phyloP scores from a whole-genome alignment of 2,329 filamentous ascomycete species.

The Arthrobotrys iridis region DNA sequence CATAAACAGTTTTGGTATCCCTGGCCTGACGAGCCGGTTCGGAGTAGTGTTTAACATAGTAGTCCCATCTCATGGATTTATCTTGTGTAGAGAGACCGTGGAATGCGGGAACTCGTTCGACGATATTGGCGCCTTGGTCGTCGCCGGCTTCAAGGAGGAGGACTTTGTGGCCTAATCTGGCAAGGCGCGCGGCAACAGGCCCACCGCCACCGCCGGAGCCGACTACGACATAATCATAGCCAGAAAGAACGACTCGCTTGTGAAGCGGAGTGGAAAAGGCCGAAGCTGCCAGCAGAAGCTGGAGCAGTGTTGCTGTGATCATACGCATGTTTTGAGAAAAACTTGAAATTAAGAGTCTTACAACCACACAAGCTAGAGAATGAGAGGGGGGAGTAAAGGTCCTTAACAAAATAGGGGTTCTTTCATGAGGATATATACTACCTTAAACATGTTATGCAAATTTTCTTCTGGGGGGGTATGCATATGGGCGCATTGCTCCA shows the following conservation, averaged over 20 bases:
- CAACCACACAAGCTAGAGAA: neutral
- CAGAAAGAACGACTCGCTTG: slow-evolving; percentile 57
- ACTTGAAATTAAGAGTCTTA: neutral
- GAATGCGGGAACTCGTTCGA: slow-evolving; percentile 69
- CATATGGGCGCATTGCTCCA: neutral
- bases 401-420: neutral
- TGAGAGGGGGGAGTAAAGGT: neutral
- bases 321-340: neutral
- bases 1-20: slow-evolving; percentile 71
- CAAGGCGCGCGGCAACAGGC: slow-evolving; percentile 69
- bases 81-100: slow-evolving; percentile 68
- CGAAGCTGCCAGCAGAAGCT: slow-evolving; percentile 28
- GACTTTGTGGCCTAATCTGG: slow-evolving; percentile 69
- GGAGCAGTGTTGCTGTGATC: slow-evolving; percentile 23
- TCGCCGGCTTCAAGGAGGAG: slow-evolving; percentile 72
- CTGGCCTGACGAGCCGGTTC: slow-evolving; percentile 66
- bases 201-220: slow-evolving; percentile 71
- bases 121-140: slow-evolving; percentile 66
- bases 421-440: neutral
- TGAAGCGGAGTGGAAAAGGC: slow-evolving; percentile 7
- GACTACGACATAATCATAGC: slow-evolving; percentile 73
- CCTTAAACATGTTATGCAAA: neutral
- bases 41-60: slow-evolving; percentile 71
- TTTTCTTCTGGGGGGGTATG: neutral
- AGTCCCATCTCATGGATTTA: slow-evolving; percentile 70